A percentile compares a stretch with the other conserved stretches of the same genome.
phyloP scores from a whole-genome alignment of 768 basidiomycete species.

The Termitomyces sp. region DNA sequence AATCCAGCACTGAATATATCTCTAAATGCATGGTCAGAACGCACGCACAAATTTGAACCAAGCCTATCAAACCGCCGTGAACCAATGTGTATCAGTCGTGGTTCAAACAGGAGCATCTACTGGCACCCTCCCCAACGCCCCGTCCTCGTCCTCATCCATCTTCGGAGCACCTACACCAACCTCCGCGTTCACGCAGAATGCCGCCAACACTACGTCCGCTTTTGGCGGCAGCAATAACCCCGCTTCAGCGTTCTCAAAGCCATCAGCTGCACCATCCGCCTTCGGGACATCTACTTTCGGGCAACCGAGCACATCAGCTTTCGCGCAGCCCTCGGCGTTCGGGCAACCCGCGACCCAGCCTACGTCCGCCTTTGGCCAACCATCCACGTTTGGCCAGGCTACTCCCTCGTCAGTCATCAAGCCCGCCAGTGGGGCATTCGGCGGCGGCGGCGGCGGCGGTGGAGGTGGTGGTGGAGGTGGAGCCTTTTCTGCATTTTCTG shows the following conservation, averaged over 20 bases:
- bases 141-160: conserved; percentile 21
- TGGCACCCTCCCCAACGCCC: conserved; percentile 13
- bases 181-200: conserved; percentile 22
- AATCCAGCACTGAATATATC: too few species aligned
- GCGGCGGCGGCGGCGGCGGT: conserved; percentile 35
- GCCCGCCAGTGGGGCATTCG: conserved; percentile 49
- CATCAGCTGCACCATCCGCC: conserved; percentile 22
- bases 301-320: conserved; percentile 12
- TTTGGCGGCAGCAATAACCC: conserved; percentile 22
- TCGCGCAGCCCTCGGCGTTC: conserved; percentile 9
- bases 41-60: conserved; percentile 44
- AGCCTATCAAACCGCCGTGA: conserved; percentile 47
- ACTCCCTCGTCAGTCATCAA: conserved; percentile 36
- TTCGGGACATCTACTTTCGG: conserved; percentile 36
- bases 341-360: conserved; percentile 21
- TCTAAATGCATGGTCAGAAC: conserved; percentile 25
- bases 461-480: conserved; percentile 29
- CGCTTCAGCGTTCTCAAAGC: conserved; percentile 22
- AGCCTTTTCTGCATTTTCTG: conserved; percentile 46
- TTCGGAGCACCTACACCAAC: conserved; percentile 21
- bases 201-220: conserved; percentile 10
- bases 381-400: conserved; percentile 26
- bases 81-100: conserved; percentile 28
- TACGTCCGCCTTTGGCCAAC: conserved; percentile 35
- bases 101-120: conserved; percentile 16